Evolutionary conservation across 805 yeast species (phyloP).

Genomic region (Kodamaea laetipori): DNA sequence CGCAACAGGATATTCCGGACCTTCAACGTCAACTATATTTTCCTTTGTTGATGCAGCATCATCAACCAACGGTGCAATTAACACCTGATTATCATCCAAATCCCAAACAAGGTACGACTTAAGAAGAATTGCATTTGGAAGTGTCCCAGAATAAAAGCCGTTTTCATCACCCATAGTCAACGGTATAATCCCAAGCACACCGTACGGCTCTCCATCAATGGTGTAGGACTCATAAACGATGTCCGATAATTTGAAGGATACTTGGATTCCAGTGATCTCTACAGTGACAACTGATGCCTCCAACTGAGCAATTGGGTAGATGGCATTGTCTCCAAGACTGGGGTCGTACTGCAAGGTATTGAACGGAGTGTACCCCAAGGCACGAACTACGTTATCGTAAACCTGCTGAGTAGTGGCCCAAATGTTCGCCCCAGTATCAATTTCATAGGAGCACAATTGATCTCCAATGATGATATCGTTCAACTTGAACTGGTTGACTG

Average conservation of each 20-base stretch:
- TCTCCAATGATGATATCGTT: conserved; percentile 14
- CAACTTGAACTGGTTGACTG: conserved; percentile 17
- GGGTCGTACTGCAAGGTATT: conserved; percentile 6
- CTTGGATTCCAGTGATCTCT: conserved; percentile 17
- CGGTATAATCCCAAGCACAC: conserved; percentile 13
- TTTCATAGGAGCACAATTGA: conserved; percentile 18
- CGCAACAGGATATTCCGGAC: conserved; percentile 17
- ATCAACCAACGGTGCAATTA: conserved; percentile 17
- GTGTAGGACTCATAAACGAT: conserved; percentile 14
- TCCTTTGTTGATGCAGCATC: background rate
- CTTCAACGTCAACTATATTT: conserved; percentile 11
- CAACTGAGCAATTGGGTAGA: conserved; percentile 12
- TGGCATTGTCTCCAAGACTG: conserved; percentile 9
- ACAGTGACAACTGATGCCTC: conserved; percentile 7
- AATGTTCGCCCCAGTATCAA: conserved; percentile 22
- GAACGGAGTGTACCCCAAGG: conserved; percentile 13
- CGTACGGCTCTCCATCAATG: conserved; percentile 16
- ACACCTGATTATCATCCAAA: conserved; percentile 17
- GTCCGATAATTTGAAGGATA: conserved; percentile 17
- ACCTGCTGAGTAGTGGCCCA: conserved; percentile 19
- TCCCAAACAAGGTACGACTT: conserved; percentile 22
- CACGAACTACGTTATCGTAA: conserved; percentile 16
- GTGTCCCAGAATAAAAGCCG: conserved; percentile 16
- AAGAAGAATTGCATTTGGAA: conserved; percentile 22
- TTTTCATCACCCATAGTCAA: conserved; percentile 15